Conservation (phyloP, 192 early-diverging fungal species). For the Podochytrium sp. region DNA sequence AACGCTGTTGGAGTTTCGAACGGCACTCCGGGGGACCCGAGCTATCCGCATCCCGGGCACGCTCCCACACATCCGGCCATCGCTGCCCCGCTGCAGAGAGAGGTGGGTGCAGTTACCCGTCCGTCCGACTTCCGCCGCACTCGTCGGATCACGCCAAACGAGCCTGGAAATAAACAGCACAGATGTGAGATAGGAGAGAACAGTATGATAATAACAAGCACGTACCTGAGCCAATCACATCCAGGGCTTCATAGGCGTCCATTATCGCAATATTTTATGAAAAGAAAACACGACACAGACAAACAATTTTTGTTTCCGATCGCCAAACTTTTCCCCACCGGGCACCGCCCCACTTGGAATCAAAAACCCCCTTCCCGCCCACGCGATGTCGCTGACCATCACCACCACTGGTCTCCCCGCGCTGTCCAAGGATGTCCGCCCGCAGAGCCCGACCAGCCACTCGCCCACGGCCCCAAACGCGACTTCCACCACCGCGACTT, state of each 20-base stretch:
- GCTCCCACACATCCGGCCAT: neutral
- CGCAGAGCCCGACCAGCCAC: neutral
- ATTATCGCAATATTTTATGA: conserved; percentile 22
- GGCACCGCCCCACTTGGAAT: too few relatives aligned
- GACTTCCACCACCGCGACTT: neutral
- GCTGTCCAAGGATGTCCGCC: neutral
- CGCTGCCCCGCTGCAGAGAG: neutral
- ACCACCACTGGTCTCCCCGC: neutral
- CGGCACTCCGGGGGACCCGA: neutral
- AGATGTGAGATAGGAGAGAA: too few relatives aligned
- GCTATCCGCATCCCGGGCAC: neutral
- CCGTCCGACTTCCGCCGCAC: conserved; percentile 66
- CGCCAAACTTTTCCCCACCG: too few relatives aligned
- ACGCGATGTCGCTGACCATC: neutral
- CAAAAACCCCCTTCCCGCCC: neutral
- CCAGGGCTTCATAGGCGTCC: conserved; percentile 67
- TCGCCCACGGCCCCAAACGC: neutral
- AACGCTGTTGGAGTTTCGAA: neutral
- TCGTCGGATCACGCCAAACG: conserved; percentile 76
- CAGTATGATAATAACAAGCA: neutral
- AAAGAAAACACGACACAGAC: too few relatives aligned
- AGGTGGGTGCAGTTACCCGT: conserved; percentile 50
- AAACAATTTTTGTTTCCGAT: too few relatives aligned
- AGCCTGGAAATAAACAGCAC: too few relatives aligned
- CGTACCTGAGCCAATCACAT: conserved; percentile 65